Evolutionary conservation across 202 grass and related monocot species (phyloP), one percentile per base, ranked within the genome.

Genomic region (Panicum virgatum): DNA sequence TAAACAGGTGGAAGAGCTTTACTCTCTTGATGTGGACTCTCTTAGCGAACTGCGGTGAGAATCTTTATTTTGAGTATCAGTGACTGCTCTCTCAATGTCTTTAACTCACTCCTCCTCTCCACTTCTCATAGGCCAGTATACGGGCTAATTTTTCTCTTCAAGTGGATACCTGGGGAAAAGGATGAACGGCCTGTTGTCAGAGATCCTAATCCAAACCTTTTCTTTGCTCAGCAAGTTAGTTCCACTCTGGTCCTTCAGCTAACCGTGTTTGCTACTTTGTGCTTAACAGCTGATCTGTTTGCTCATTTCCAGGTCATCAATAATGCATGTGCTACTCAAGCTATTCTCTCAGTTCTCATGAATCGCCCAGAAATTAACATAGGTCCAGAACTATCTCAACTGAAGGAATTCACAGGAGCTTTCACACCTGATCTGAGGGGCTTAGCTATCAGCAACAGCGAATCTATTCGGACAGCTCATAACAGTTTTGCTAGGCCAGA

Each of bases 281-380:
- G 4, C 30, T 78, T 64, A 61, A 25, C 73, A 76, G n/a, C 47
- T 80, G 8, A 63, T 80, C 47, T 86, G 57, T 73, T 16, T 25
- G 5, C 29, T 65, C 19, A 75, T 79, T 76, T 82, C 39, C 85
- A 99, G 96, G 96, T 96, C 56, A 99, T 99, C 82, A 93, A 89
- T 25, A 99, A 99, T 72, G 96, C 96, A 72, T 99, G 93, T 83
- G 96, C 96, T 45, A 99, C 96, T 62, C 93, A 99, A 96, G 96
- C 96, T 81, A 99, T 99, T 32, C 93, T 99, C 54, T 96, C 96
- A 39, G 91, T 96, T 76, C 83, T 99, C 66, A 89, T 99, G 91
- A 99, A 99, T 52, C 85, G 83, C 53, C 87, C 96, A 57, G 90
- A 96, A 67, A 93, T 99, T 25, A 91, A 99, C 67, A 92, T 96